Base-by-base conservation (phyloP, 345 rosid species). In the Gossypium arboreum region DNA sequence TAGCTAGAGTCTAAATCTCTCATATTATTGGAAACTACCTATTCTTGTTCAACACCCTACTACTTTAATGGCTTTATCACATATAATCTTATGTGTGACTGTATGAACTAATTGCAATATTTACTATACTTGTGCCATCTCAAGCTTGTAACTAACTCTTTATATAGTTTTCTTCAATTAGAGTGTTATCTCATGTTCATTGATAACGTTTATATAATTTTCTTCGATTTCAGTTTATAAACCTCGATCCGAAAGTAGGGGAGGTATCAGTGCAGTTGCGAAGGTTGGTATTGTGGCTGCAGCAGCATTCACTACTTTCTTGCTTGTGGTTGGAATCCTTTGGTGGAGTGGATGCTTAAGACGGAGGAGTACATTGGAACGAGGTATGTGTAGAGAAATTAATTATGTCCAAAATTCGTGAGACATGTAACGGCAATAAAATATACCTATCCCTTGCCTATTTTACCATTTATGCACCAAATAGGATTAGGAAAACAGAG, bases 281-380 rank as follows among this genome's bases (percentile, higher is more conserved):
- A 57, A 48, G 72, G 41, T 24, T 24, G 58, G 16, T 1, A 69
- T 84, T 20, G 75, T 69, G 54, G 81, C 61, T 48, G 81, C 59
- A 67, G 73, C 66, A 11, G 60, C 18, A 7, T 68, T 73, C 3
- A 43, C 12, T 54, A 13, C 29, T 15, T 29, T 77, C 29, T 63
- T 86, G 64, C 3, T 84, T 51, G 9, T 75, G 3, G 73, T 78
- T 47, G 72, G 41, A 6, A 44, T 77, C 48, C 75, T 86, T 65
- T 80, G 87, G 85, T 76, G 85, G 83, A 78, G 56, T 47, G 68
- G 79, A 41, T 77, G 73, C 58, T 56, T 78, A 0, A 55, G 78
- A 51, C 64, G 1, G 2, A 57, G 62, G 2, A 24, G 13, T 22
- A 44, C 51, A 62, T 18, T 50, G 70, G 78, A 62, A 43, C 24